Evolutionary conservation across 306 rosid genomes (phyloP), one percentile per base, ranked within the genome.

Genomic region (Trichosanthes cucumerina): DNA sequence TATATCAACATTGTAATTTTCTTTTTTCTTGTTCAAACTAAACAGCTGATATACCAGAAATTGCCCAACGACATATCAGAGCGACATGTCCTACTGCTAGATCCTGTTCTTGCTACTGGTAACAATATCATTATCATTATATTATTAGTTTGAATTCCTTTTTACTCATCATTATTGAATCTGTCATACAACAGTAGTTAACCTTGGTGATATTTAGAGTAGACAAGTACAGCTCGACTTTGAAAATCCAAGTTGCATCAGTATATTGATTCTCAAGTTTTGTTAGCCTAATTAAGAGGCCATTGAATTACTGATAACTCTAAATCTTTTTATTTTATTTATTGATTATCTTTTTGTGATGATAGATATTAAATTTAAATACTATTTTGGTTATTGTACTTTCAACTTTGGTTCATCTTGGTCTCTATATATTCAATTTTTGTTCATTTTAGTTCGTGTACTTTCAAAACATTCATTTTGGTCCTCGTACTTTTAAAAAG

Each of bases 81-180:
- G 81, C 91, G 99, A 14, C 99, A 95, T 82, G 99, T 95, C 83
- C 90, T 95, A 84, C 99, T 95, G 84, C 93, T 95, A 28, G 99
- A 95, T 75, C 99, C 99, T 9, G 99, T 95, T 84, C 97, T 95
- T 78, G 99, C 96, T 75, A 95, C 99, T 80, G 99, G 99, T 95
- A 86, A 59, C 66, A 4, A 50, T 75, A 9, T 75, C 44, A 33
- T 73, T 73, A 8, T 54, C 33, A 19, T 34, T 64, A 34, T 66
- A n/a, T 36, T 52, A 75, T 53, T 33, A 33, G 60, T 80, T 84
- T 26, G 7, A 26, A 7, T 24, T 26, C 11, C 14, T 72, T 72
- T 70, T 26, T 23, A 46, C 54, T 16, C 38, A 72, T 7, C 24
- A 47, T 7, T 47, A 72, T 2, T 21, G 21, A 46, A 23, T 43